Conservation (phyloP, 1,284 basidiomycete species). For the Megacollybia platyphylla region DNA sequence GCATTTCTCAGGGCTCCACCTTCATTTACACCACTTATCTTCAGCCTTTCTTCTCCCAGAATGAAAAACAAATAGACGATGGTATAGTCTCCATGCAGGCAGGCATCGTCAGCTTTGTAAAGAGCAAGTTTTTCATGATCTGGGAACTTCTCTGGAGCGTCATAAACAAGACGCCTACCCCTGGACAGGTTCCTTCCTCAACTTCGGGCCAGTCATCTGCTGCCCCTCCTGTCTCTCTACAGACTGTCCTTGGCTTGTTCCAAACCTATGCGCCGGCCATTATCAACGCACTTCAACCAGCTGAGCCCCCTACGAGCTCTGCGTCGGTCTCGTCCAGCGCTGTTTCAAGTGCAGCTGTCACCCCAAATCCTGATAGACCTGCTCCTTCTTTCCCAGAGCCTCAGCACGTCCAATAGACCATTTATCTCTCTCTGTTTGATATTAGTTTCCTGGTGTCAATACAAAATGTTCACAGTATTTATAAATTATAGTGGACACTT, state of each 20-base stretch:
- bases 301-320: conserved; percentile 2
- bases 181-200: conserved; percentile 11
- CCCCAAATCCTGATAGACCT: conserved; percentile 2
- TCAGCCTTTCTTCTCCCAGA: conserved; percentile 50
- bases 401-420: conserved; percentile 11
- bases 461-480: background rate
- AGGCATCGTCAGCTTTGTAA: conserved; percentile 39
- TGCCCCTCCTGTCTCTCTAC: conserved; percentile 10
- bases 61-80: conserved; percentile 59
- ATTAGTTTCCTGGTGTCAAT: background rate
- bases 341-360: conserved; percentile 6
- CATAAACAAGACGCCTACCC: conserved; percentile 26
- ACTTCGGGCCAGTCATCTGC: conserved; percentile 8
- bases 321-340: conserved; percentile 9
- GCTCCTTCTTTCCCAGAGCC: conserved; percentile 21
- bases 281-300: conserved; percentile 13
- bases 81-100: conserved; percentile 41
- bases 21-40: conserved; percentile 59
- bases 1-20: conserved; percentile 45
- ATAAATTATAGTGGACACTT: background rate
- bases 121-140: conserved; percentile 29
- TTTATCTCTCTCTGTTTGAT: background rate
- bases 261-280: conserved; percentile 20
- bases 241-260: conserved; percentile 23
- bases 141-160: conserved; percentile 31